Base-by-base conservation (phyloP, 257 asterid species). In the Handroanthus guayacan region DNA sequence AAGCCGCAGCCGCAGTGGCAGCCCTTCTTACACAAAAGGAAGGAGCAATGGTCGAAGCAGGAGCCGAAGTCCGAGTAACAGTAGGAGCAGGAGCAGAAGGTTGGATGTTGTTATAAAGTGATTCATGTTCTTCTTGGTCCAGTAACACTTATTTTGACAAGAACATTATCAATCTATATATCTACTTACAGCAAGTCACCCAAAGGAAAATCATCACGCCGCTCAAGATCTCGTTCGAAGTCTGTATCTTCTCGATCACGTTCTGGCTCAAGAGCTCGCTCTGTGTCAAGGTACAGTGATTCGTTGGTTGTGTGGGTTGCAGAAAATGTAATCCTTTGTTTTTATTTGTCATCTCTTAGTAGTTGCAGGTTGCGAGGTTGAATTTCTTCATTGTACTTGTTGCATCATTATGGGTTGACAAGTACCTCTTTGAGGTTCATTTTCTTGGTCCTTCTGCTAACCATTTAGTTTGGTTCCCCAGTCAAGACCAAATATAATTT, bases 41-140 rank as follows among this genome's bases (percentile, higher is more conserved):
- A 92, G 85, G 86, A 88, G 84, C 81, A 90, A 72, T 18, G 93
- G 93, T 44, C 87, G 89, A 34, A 80, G 89, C 82, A 85, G 83
- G 80, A 89, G 96, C 76, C 89, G 85, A 69, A 91, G 98, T 74
- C 89, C 75, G 4, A 91, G 90, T 77, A 54, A 71, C 54, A 87
- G 96, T 75, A 87, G 96, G 36, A 94, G 98, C 90, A 91, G 91
- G 92, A 91, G 97, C 87, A 84, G 85, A 84, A 91, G 98, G 97
- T 85, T 43, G 37, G 39, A 36, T 75, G 56, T 57, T 67, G 8
- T 86, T 69, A 25, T 18, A 9, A 51, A 57, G 13, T 58, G 47
- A 47, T 73, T 62, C 51, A 8, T 65, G 66, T 66, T 63, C 43
- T 66, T 62, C 5, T 3, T 63, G 39, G 50, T 75, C 58, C 48